Evolutionary conservation across 495 filamentous ascomycete genomes (phyloP).

Genomic region (Podospora conica): DNA sequence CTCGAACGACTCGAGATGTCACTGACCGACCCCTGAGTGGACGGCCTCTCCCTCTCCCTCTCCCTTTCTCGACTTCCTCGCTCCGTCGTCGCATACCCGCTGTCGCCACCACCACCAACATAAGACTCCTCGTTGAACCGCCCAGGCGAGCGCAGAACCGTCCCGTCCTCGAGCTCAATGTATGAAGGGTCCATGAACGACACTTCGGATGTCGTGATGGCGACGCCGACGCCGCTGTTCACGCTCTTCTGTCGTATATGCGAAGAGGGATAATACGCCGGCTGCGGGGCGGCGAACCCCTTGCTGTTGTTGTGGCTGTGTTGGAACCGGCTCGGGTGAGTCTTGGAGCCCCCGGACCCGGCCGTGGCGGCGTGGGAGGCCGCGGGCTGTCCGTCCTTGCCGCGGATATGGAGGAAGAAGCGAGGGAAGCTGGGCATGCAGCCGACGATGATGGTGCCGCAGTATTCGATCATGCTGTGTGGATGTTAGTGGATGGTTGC

Average conservation of each 20-base stretch:
- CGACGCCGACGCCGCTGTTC: constrained; percentile 7
- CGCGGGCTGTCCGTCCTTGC: constrained; percentile 4
- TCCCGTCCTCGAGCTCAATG: constrained; percentile 9
- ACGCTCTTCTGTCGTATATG: background rate
- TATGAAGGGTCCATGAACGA: constrained; percentile 4
- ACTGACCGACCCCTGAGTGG: background rate
- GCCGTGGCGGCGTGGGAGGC: background rate
- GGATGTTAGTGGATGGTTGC: background rate
- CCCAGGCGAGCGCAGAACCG: background rate
- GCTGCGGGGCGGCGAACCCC: background rate
- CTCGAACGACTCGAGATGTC: background rate
- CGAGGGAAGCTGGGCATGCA: constrained; percentile 29
- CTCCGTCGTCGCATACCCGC: background rate
- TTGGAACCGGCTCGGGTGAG: background rate
- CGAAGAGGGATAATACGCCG: background rate
- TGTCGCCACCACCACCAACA: background rate
- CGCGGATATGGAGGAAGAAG: constrained; percentile 20
- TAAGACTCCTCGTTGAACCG: background rate
- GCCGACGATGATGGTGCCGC: constrained; percentile 27
- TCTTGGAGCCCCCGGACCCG: background rate
- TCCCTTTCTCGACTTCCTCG: background rate
- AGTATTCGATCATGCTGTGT: constrained; percentile 28
- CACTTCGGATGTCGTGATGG: constrained; percentile 8
- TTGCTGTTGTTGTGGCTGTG: background rate
- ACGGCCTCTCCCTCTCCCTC: background rate